Evolutionary conservation across 2,329 filamentous ascomycete genomes (phyloP), one percentile per base, ranked within the genome.

Genomic region (Botrytis byssoidea): DNA sequence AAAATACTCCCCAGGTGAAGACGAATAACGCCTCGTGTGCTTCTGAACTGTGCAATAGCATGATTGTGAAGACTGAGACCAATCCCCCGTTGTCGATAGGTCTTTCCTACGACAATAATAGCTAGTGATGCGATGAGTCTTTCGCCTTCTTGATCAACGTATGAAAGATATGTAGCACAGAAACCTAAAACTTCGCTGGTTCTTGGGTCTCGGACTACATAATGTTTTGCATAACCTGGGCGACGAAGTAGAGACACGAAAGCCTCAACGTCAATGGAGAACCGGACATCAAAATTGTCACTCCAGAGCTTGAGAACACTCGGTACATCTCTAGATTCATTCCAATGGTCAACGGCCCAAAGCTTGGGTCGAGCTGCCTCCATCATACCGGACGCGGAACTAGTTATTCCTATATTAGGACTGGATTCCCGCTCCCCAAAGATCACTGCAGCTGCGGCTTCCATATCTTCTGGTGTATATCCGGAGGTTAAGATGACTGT

Each of bases 161-260:
- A 89, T 6, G 86, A 88, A 44, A 88, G 86, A 78, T 88, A 90
- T 14, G 88, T 89, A 16, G 88, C 88, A 77, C 88, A 90, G 75
- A 90, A 90, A 0, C 88, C 88, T 55, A 90, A 78, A 37, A 88
- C 77, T 51, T 83, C 82, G 12, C 79, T 80, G 4, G 80, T 84
- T 18, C 79, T 80, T 2, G 85, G 83, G n/a, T 86, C 83, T 67
- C 85, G 84, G 42, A 89, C 86, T 44, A 88, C 82, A 75, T 88
- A 88, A 79, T 90, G 87, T 82, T 86, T 87, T 14, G 85, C 84
- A 75, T 88, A 90, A 57, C 88, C 88, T 72, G 87, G 85, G 60
- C 88, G 85, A 73, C 84, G 82, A 6, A 90, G 83, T 1, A 90
- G 79, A 2, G 83, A 82, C 40, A 83, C 82, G 7, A 90, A 82